These are phyloP conservation scores for Parasitella parasitica DNA, from an alignment of 371 early-diverging fungal species.

Conservation along the genomic window DNA sequence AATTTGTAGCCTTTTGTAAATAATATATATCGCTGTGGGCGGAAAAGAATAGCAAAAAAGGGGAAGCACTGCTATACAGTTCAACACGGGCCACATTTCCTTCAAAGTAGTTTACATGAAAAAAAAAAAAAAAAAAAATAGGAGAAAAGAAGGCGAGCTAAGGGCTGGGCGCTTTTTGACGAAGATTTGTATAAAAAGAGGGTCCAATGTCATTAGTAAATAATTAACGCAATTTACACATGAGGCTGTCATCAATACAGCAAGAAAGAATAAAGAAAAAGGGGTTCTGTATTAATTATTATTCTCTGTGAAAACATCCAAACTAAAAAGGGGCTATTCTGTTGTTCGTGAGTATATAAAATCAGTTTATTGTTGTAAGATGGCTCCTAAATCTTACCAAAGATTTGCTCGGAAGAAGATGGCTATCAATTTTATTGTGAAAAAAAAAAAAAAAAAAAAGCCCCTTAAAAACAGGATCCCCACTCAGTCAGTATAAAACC, in stretches of 20 bases:
- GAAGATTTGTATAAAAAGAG: too few relatives aligned
- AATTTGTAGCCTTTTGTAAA: neutral
- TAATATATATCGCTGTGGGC: too few relatives aligned
- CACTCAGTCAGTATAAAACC: neutral
- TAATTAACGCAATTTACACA: too few relatives aligned
- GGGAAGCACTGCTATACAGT: neutral
- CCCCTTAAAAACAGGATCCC: neutral
- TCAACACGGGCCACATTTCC: constrained; percentile 15
- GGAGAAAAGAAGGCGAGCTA: too few relatives aligned
- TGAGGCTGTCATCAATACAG: too few relatives aligned
- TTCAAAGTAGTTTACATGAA: neutral
- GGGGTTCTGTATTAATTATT: neutral
- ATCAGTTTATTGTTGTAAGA: neutral
- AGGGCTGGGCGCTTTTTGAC: too few relatives aligned
- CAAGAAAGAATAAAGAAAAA: neutral
- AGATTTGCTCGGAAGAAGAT: neutral
- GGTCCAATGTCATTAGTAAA: too few relatives aligned
- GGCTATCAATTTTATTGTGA: neutral
- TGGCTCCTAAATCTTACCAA: neutral
- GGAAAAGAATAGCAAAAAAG: neutral
- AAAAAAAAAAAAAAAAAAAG: neutral
- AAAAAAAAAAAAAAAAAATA: neutral
- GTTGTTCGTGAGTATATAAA: neutral
- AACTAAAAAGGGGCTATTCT: neutral
- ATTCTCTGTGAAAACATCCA: neutral